A percentile compares a stretch with the other conserved stretches of the same genome.
These are phyloP conservation scores for Corylus heterophylla DNA, from an alignment of 306 rosid genomes.

Conservation along the genomic window DNA sequence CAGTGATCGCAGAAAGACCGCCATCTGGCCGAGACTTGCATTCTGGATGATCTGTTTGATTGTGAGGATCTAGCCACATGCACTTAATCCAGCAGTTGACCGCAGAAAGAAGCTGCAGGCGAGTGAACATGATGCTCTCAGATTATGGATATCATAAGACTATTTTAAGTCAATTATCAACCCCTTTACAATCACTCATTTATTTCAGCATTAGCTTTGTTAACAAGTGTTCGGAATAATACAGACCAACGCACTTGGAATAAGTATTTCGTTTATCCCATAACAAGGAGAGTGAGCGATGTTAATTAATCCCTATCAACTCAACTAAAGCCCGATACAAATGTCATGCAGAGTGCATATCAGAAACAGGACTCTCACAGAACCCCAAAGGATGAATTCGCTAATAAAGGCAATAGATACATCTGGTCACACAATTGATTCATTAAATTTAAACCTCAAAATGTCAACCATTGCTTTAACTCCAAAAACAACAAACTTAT, in stretches of 20 bases:
- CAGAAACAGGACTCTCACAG: background rate
- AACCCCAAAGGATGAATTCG: background rate
- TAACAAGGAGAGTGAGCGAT: too few species aligned
- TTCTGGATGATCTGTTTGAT: constrained; percentile 91
- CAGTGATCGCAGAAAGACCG: constrained; percentile 97
- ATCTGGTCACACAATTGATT: too few species aligned
- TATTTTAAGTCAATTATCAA: background rate
- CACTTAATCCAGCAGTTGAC: constrained; percentile 99
- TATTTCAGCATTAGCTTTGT: background rate
- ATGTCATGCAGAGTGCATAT: background rate
- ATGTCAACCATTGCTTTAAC: too few species aligned
- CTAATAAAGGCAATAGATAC: background rate
- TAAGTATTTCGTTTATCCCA: background rate
- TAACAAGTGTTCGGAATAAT: background rate
- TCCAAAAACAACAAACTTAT: too few species aligned
- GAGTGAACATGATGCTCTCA: constrained; percentile 4
- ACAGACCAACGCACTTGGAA: background rate
- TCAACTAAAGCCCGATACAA: background rate
- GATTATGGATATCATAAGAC: background rate
- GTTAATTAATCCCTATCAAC: background rate
- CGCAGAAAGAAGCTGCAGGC: constrained; percentile 84
- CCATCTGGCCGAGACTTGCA: constrained; percentile 97
- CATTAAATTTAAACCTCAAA: too few species aligned
- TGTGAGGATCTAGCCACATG: constrained; percentile 82
- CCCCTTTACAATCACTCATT: background rate